Evolutionary conservation across 2,329 filamentous ascomycete species (phyloP).

Genomic region (Venturia oleaginea): DNA sequence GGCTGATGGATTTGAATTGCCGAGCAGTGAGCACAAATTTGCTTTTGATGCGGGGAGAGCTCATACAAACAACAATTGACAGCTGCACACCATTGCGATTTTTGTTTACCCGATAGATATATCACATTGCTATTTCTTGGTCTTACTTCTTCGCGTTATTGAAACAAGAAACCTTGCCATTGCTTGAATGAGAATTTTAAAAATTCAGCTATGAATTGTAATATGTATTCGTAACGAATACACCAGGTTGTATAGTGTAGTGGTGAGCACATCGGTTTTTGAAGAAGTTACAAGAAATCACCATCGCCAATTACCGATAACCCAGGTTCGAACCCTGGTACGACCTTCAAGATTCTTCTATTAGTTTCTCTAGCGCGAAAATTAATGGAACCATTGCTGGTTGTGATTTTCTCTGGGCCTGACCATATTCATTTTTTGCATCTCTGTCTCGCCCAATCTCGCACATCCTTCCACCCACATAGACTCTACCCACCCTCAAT

Average conservation of each 20-base stretch:
- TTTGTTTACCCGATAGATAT: not conserved
- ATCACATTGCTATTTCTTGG: not conserved
- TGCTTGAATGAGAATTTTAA: too few species aligned
- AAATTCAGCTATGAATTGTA: too few species aligned
- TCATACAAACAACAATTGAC: too few species aligned
- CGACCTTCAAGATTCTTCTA: too few species aligned
- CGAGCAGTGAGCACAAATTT: not conserved
- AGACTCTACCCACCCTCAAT: too few species aligned
- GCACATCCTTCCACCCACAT: too few species aligned
- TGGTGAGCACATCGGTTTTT: slow-evolving; percentile 1
- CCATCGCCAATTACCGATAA: not conserved
- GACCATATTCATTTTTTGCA: too few species aligned
- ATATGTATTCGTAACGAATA: too few species aligned
- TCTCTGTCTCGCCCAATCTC: too few species aligned
- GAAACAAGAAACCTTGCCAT: not conserved
- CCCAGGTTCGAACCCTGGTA: not conserved
- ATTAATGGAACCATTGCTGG: not conserved
- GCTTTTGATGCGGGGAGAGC: not conserved
- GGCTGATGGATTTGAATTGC: not conserved
- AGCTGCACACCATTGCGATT: not conserved
- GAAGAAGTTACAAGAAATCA: not conserved
- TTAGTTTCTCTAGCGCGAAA: too few species aligned
- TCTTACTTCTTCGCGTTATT: not conserved
- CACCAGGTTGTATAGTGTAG: not conserved
- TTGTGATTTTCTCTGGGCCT: too few species aligned